A percentile compares a stretch with the other conserved stretches of the same genome.
These are phyloP conservation scores for Apiotrichum domesticum DNA, from an alignment of 1,284 basidiomycete species.

Conservation along the genomic window DNA sequence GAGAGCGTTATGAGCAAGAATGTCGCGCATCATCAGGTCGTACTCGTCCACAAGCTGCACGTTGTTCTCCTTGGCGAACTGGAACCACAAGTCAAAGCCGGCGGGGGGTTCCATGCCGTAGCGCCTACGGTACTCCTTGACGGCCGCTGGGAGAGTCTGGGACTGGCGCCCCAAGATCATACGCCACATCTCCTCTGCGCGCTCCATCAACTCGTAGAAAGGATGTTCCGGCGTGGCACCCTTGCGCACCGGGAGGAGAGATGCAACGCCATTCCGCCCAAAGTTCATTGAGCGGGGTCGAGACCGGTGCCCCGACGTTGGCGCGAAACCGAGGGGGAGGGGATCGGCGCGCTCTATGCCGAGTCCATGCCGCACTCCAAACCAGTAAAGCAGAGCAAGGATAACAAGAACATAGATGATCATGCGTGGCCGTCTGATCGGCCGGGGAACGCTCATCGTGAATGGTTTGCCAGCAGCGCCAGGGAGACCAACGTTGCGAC, in stretches of 20 bases:
- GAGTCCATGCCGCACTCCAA: constrained; percentile 44
- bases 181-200: constrained; percentile 38
- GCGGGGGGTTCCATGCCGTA: constrained; percentile 49
- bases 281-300: constrained; percentile 20
- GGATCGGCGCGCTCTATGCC: constrained; percentile 34
- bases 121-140: constrained; percentile 55
- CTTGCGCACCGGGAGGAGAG: constrained; percentile 8
- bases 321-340: constrained; percentile 36
- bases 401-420: constrained; percentile 43
- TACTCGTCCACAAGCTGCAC: constrained; percentile 72
- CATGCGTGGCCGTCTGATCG: constrained; percentile 38
- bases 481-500: neutral
- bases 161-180: constrained; percentile 47
- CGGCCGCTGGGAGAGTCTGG: constrained; percentile 53
- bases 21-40: constrained; percentile 43
- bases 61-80: constrained; percentile 62
- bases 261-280: constrained; percentile 13
- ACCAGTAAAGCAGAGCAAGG: constrained; percentile 44
- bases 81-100: constrained; percentile 49
- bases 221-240: constrained; percentile 30
- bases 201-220: constrained; percentile 46
- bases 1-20: constrained; percentile 43
- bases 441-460: constrained; percentile 25
- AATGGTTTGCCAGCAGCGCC: neutral
- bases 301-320: constrained; percentile 28